Evolutionary conservation across 2,329 filamentous ascomycete species (phyloP), one percentile per base, ranked within the genome.

Genomic region (Paraphaeosphaeria minitans): DNA sequence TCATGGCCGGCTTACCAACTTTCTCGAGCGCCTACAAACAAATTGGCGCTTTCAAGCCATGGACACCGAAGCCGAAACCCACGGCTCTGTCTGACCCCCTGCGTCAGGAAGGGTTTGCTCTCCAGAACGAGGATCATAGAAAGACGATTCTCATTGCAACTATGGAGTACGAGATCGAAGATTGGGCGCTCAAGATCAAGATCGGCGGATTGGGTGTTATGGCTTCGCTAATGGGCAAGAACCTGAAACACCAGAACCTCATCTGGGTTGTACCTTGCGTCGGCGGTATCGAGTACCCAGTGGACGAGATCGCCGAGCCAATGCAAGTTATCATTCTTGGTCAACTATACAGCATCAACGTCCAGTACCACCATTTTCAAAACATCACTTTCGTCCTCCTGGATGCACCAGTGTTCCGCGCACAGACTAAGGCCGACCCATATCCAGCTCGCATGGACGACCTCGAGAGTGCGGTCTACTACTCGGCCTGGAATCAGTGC

Each of bases 101-200:
- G 47, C 56, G 53, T 16, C 53, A 52, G 5, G 65, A 66, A 45
- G 65, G 64, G 0, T 63, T 63, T 24, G 58, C 59, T 1, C 63
- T 57, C 6, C 48, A 56, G 29, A 50, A 63, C 16, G 67, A 42
- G 60, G 79, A 46, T 21, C 57, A 52, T 14, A 63, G 66, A 6
- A 78, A 84, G n/a, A 88, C 83, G 33, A 84, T 89, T 2, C 80
- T 90, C 22, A 88, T 90, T 54, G 87, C 86, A 13, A 89, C 87
- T 7, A 89, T 90, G 85, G 87, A 90, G 72, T 90, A 90, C 74
- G 86, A 89, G 61, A 89, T 90, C 60, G 85, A 87, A 56, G 87
- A 90, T 69, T 89, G 87, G 85, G 81, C 76, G 4, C 87, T 90
- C 76, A 89, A 88, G 74, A 87, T 90, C 76, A 90, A 90, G 76